phyloP scores from a whole-genome alignment of 192 early-diverging fungal species.

The Linnemannia elongata region DNA sequence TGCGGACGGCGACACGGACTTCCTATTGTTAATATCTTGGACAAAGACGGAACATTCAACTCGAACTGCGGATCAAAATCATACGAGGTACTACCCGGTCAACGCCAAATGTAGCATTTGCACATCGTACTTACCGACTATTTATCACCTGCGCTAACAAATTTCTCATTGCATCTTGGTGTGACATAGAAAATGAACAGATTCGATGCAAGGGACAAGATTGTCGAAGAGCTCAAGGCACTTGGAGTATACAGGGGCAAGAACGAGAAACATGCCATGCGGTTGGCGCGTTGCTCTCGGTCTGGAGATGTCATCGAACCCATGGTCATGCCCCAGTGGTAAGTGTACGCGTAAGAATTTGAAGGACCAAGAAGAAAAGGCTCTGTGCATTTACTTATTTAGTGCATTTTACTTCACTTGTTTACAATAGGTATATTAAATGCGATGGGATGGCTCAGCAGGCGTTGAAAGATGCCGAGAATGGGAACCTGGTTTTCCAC shows the following conservation, averaged over 20 bases:
- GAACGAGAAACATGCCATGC: conserved; percentile 84
- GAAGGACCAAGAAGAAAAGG: not conserved
- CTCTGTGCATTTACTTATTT: not conserved
- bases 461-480: conserved; percentile 75
- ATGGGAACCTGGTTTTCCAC: conserved; percentile 74
- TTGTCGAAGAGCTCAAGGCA: conserved; percentile 76
- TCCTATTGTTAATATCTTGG: conserved; percentile 88
- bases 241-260: conserved; percentile 81
- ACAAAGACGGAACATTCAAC: conserved; percentile 87
- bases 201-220: conserved; percentile 83
- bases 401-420: too few relatives aligned
- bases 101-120: conserved; percentile 15
- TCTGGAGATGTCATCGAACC: conserved; percentile 97
- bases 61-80: conserved; percentile 73
- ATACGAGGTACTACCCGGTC: conserved; percentile 57
- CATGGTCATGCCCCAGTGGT: conserved; percentile 96
- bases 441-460: conserved; percentile 80
- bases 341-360: not conserved
- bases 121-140: not conserved
- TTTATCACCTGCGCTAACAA: not conserved
- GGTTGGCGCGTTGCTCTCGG: conserved; percentile 77
- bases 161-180: not conserved
- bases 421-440: conserved; percentile 76
- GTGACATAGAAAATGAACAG: conserved; percentile 78
- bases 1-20: conserved; percentile 88